Evolutionary conservation across 768 basidiomycete genomes (phyloP), one percentile per base, ranked within the genome.

Genomic region (Neoboletus brunneissimus): DNA sequence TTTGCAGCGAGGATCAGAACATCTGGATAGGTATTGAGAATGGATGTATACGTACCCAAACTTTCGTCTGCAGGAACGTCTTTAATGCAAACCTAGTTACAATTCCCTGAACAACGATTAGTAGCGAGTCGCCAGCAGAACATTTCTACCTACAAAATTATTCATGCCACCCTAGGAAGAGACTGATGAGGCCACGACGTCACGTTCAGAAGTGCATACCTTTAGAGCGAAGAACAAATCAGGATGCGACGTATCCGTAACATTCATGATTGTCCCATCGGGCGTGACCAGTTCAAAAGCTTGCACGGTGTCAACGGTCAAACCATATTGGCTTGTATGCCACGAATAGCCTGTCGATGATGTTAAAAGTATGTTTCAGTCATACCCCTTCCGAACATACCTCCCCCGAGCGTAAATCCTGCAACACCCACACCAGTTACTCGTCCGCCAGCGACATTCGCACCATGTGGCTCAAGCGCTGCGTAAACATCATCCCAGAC

Each of bases 401-500:
- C 84, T 77, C 85, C 85, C 0, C 84, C 84, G 0, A 86, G 75
- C 5, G 73, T 76, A 50, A 83, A 77, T 1, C 85, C 84, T 5
- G 77, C 84, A 2, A 84, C 80, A 22, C 85, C 84, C 9, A 84
- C 79, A 12, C 84, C 84, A 2, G 76, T 64, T 0, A 83, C 79
- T 2, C 84, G 64, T 71, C 15, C 83, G 0, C 86, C 86, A 1
- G 86, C 76, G 12, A 86, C 82, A 45, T 76, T 84, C 11, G 84
- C 80, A 0, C 71, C 72, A 44, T 75, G 61, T 1, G 80, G 81
- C 9, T 71, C 77, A 1, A 88, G 74, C 12, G 55, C 57, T 8
- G 67, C 69, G 56, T 87, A 88, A 71, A 82, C 85, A 47, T 86
- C 77, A 62, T 88, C 86, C 87, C 86, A 89, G 15, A 82, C 71